Evolutionary conservation across 176 grass and related monocot species (phyloP).

Genomic region (Areca catechu): DNA sequence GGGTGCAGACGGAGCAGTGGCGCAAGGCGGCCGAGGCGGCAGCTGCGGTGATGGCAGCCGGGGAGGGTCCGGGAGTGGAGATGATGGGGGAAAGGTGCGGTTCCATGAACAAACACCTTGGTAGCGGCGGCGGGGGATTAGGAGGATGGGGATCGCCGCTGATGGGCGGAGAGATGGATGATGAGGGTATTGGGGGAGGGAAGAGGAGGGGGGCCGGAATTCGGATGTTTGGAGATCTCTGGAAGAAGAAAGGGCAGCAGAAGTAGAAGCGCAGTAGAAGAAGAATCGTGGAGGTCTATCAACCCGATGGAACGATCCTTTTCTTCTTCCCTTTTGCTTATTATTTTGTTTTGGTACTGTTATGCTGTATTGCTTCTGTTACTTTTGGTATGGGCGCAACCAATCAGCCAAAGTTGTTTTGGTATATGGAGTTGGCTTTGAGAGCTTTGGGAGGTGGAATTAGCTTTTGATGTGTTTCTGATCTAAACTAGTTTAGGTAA

Average conservation of each 20-base stretch:
- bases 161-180: constrained; percentile 29
- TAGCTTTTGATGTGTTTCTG: no score
- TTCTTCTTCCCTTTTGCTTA: no score
- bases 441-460: no score
- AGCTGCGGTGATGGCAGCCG: constrained; percentile 47
- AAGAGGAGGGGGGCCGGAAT: constrained; percentile 58
- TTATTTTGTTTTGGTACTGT: no score
- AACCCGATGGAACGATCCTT: no score
- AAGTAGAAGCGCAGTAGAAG: constrained; percentile 1
- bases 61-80: constrained; percentile 28
- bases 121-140: constrained; percentile 23
- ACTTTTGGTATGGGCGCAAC: no score
- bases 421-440: no score
- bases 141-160: constrained; percentile 38
- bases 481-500: no score
- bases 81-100: constrained; percentile 7
- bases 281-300: no score
- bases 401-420: no score
- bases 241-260: constrained; percentile 81
- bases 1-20: constrained; percentile 89
- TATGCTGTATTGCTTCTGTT: no score
- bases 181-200: constrained; percentile 45
- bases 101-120: constrained; percentile 18
- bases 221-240: constrained; percentile 83
- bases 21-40: constrained; percentile 84